Evolutionary conservation across 441 rosid genomes (phyloP), one percentile per base, ranked within the genome.

Genomic region (Syzygium syzygioides): DNA sequence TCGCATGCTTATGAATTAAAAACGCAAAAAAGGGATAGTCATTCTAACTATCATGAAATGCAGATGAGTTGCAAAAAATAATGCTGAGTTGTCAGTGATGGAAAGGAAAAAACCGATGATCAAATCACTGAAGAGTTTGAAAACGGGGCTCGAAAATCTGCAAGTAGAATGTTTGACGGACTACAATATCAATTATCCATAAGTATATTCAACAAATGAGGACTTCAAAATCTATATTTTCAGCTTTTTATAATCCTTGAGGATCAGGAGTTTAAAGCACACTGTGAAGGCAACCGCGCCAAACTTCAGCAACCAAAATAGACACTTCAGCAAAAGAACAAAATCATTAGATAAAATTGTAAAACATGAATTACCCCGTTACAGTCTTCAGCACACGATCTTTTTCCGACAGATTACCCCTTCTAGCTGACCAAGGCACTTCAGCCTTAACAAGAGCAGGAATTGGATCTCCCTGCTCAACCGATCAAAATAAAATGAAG

Each of bases 371-470:
- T 28, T 87, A 87, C 89, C 89, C 86, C 17, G 26, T 87, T 18
- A 87, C 86, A 45, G 89, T 87, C 71, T 79, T 87, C 32, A 87
- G 66, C 13, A 87, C 89, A 87, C 48, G 86, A 7, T 87, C 89
- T 37, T 55, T 87, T 50, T 87, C 89, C 45, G 56, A 87, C 34
- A 87, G 55, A 41, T 76, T 87, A 30, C 86, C 89, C 45, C 86
- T 79, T 54, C 85, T 53, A 13, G 66, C 86, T 54, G 89, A 87
- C 89, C 86, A 87, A 53, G 89, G 86, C 55, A 87, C 85, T 55
- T 87, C 68, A 55, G 56, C 89, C 86, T 87, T 87, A 48, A 79
- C 53, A 54, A 87, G 53, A 30, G 54, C 85, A 87, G 89, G 34
- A 56, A 48, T 20, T 3, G 89, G 66, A 23, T 86, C 89, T 30